A percentile compares a stretch with the other conserved stretches of the same genome.
Conservation (phyloP, 331 rosid genomes). For the Stylosanthes scabra region DNA sequence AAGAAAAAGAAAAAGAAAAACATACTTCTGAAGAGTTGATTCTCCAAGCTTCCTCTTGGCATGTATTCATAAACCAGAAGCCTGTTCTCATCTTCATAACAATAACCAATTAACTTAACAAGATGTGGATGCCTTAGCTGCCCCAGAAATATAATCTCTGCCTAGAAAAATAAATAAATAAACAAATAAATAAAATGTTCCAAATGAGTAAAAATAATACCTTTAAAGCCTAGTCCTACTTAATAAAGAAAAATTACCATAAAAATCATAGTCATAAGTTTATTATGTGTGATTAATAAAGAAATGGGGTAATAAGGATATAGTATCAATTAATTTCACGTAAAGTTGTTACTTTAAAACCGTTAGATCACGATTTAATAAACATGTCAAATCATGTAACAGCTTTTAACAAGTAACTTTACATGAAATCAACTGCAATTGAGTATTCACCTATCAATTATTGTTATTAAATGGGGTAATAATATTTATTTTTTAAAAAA, state of each 20-base stretch:
- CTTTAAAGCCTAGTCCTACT: not conserved
- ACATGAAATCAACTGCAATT: too few species aligned
- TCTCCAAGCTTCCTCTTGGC: slow-evolving; percentile 88
- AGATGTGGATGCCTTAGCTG: slow-evolving; percentile 86
- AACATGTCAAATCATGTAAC: too few species aligned
- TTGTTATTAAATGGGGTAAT: slow-evolving; percentile 10
- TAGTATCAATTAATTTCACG: too few species aligned
- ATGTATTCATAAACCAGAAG: slow-evolving; percentile 85
- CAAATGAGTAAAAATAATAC: not conserved
- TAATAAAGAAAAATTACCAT: not conserved
- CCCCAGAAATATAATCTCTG: slow-evolving; percentile 86
- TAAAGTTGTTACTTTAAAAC: too few species aligned
- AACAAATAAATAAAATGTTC: not conserved
- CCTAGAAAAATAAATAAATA: slow-evolving; percentile 59
- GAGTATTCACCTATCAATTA: too few species aligned
- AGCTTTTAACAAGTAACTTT: too few species aligned
- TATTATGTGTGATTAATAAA: slow-evolving; percentile 17
- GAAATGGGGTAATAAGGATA: not conserved
- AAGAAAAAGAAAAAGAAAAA: slow-evolving; percentile 4
- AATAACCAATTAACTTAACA: slow-evolving; percentile 85
- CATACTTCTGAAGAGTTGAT: slow-evolving; percentile 87
- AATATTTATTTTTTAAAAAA: too few species aligned
- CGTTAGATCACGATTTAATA: too few species aligned
- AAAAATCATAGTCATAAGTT: slow-evolving; percentile 10
- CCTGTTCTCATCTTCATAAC: slow-evolving; percentile 77